Evolutionary conservation across 345 rosid genomes (phyloP).

Genomic region (Eucalyptus albens): DNA sequence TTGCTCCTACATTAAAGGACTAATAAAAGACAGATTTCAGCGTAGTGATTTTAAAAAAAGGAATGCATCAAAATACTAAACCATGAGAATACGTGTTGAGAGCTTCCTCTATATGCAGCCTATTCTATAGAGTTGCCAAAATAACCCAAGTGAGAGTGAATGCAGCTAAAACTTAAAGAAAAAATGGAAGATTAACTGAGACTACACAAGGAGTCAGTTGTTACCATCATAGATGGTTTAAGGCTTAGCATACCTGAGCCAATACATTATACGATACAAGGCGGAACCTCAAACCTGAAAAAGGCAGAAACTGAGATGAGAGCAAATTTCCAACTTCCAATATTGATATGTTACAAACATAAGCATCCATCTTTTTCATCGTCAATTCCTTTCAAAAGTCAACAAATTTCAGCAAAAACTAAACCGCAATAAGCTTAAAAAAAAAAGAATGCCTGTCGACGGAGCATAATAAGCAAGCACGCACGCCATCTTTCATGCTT

Average conservation of each 20-base stretch:
- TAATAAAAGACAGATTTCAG: background rate
- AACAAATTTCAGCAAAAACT: background rate
- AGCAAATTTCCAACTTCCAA: background rate
- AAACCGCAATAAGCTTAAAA: background rate
- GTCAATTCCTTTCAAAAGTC: background rate
- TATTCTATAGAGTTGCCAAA: background rate
- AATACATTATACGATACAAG: conserved; percentile 38
- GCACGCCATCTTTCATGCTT: background rate
- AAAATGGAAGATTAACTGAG: background rate
- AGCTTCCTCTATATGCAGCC: background rate
- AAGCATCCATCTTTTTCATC: background rate
- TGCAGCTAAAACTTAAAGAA: background rate
- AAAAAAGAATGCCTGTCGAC: background rate
- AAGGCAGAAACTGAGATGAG: background rate
- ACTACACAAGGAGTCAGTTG: background rate
- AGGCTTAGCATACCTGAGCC: conserved; percentile 40
- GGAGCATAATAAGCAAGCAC: background rate
- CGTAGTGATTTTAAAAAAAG: background rate
- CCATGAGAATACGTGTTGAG: background rate
- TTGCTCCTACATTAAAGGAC: background rate
- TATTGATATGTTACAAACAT: background rate
- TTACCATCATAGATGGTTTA: background rate
- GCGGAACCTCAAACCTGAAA: background rate
- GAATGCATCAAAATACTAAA: background rate
- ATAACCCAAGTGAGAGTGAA: background rate